Evolutionary conservation across 2,329 filamentous ascomycete species (phyloP), one percentile per base, ranked within the genome.

Genomic region (Chrysoporthe cubensis): DNA sequence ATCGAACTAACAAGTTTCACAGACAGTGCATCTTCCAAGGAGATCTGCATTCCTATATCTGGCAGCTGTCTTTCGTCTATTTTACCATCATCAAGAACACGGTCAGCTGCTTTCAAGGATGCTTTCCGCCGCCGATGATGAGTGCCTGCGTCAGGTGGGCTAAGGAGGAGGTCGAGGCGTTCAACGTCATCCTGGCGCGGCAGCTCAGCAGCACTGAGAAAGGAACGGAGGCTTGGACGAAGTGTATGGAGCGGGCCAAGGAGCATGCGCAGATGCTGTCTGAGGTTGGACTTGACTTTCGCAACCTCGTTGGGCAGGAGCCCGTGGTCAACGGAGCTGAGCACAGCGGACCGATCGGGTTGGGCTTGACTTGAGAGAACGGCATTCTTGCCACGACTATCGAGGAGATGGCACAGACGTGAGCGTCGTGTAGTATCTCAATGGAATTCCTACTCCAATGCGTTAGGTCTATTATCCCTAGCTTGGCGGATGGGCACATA

Each of bases 91-190:
- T 99, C 76, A 90, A 93, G 73, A 97, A 98, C 79, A 98, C 96
- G 0, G 91, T 98, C 69, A 87, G 88, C 75, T 94, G 92, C 75
- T 97, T 96, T 79, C 93, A 97, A 76, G 82, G 84, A 64, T 97
- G 93, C 77, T 98, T 98, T 76, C 90, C 94, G 13, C 86, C 92
- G 37, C 84, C 89, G 16, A 93, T 96, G 83, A 96, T 96, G 86
- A 97, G 93, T 74, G 94, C 94, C 0, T 97, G 94, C 74, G 95
- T 99, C 74, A 96, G 95, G 76, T 99, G 96, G 96, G 94, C 94
- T n/a, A 98, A 97, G 79, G 91, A 96, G 73, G 90, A 97, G 76
- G 89, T 98, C 1, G 94, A 97, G 73, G 89, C 89, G 1, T 98
- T 98, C 83, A 98, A 97, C 74, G 85, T 85, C 58, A 89, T 96